Evolutionary conservation across 129 eudicot species (phyloP).

Genomic region (Artemisia tridentata): DNA sequence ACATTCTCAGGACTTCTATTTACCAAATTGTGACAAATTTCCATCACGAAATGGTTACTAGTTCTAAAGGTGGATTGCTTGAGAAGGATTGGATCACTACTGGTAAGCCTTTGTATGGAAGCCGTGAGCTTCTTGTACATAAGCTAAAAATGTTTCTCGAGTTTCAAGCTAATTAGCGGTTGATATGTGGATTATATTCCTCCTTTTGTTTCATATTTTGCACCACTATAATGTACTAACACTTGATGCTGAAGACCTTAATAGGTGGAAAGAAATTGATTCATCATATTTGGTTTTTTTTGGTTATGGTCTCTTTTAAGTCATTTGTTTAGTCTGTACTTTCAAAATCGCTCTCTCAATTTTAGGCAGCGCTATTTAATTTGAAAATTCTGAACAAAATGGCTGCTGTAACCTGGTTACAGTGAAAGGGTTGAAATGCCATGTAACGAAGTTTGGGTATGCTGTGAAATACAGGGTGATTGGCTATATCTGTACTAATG

Average conservation of each 20-base stretch:
- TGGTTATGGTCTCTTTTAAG: neutral
- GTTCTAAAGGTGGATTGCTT: slow-evolving; percentile 65
- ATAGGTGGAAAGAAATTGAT: slow-evolving; percentile 13
- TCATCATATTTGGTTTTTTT: slow-evolving; percentile 6
- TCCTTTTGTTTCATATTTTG: neutral
- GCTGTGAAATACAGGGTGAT: too few species aligned
- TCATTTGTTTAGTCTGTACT: neutral
- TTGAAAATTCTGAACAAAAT: too few species aligned
- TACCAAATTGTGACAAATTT: slow-evolving; percentile 73
- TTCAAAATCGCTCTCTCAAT: neutral
- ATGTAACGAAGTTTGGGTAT: too few species aligned
- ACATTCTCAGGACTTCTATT: slow-evolving; percentile 68
- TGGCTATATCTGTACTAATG: too few species aligned
- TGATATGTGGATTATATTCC: neutral
- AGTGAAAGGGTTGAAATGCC: too few species aligned
- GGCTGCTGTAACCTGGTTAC: too few species aligned
- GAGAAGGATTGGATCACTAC: slow-evolving; percentile 74
- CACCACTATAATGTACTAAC: slow-evolving; percentile 26
- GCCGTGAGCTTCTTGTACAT: slow-evolving; percentile 66
- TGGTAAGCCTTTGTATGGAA: slow-evolving; percentile 60
- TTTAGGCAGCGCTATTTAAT: neutral
- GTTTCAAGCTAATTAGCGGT: slow-evolving; percentile 54
- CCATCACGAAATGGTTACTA: slow-evolving; percentile 62
- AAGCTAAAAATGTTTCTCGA: slow-evolving; percentile 67
- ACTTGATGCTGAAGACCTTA: slow-evolving; percentile 21